Percentiles rank a stretch among this genome's conserved stretches.
phyloP scores from a whole-genome alignment of 2,329 filamentous ascomycete genomes.

The Cryoendolithus antarcticus region DNA sequence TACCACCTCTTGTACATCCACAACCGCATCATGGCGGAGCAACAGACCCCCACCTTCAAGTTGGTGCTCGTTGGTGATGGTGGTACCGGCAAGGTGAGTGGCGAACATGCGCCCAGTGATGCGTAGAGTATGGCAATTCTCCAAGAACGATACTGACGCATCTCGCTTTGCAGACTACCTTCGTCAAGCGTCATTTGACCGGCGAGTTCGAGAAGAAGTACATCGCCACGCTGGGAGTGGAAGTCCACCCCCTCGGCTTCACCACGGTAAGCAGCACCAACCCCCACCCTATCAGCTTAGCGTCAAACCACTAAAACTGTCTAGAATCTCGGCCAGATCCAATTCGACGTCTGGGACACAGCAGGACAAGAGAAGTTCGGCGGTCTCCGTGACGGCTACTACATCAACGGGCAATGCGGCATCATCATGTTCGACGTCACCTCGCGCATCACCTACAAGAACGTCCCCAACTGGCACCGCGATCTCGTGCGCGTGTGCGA shows the following conservation, averaged over 20 bases:
- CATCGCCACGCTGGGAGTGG: slow-evolving; percentile 98
- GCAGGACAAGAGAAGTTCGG: slow-evolving; percentile 99
- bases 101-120: no score
- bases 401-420: slow-evolving; percentile 99
- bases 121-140: no score
- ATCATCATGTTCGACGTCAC: slow-evolving; percentile 99
- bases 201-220: slow-evolving; percentile 99
- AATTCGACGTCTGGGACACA: slow-evolving; percentile 99
- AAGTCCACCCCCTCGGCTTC: slow-evolving; percentile 97
- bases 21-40: slow-evolving; percentile 2
- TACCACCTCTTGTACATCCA: slow-evolving; percentile 1
- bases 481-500: slow-evolving; percentile 98
- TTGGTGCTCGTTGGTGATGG: slow-evolving; percentile 98
- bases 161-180: slow-evolving; percentile 63
- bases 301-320: slow-evolving; percentile 3
- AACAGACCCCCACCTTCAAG: slow-evolving; percentile 74
- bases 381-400: slow-evolving; percentile 98
- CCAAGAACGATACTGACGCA: neutral
- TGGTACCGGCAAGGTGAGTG: slow-evolving; percentile 92
- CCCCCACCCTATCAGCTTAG: no score
- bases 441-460: slow-evolving; percentile 99
- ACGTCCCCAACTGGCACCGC: slow-evolving; percentile 99
- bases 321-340: slow-evolving; percentile 63
- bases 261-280: slow-evolving; percentile 61
- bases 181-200: slow-evolving; percentile 99